Conservation (phyloP, 73 alveolate species). For the Paramecium bursaria region DNA sequence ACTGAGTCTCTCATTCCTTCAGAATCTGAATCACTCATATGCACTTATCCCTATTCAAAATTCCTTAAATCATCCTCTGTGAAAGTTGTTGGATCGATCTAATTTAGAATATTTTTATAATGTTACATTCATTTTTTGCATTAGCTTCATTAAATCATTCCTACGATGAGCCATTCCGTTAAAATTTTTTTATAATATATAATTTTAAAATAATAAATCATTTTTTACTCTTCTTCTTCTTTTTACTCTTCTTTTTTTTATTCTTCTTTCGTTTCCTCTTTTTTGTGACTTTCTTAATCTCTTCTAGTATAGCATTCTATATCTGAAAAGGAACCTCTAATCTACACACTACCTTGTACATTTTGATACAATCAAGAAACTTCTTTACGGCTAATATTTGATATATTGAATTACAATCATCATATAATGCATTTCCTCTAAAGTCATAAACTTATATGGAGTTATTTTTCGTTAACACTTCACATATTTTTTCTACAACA, state of each 20-base stretch:
- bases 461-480: conserved; percentile 63
- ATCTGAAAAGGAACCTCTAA: conserved; percentile 49
- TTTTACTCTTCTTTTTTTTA: conserved; percentile 63
- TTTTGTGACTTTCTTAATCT: conserved; percentile 65
- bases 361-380: conserved; percentile 62
- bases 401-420: conserved; percentile 49
- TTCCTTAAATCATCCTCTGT: conserved; percentile 33
- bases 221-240: conserved; percentile 67
- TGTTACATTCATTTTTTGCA: conserved; percentile 29
- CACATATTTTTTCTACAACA: conserved; percentile 68
- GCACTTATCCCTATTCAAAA: conserved; percentile 29
- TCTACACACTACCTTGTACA: conserved; percentile 65
- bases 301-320: conserved; percentile 61
- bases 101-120: no score
- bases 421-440: conserved; percentile 67
- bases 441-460: conserved; percentile 64
- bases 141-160: not conserved
- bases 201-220: no score
- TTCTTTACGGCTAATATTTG: conserved; percentile 37
- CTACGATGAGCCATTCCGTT: no score
- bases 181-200: no score
- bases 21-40: conserved; percentile 30
- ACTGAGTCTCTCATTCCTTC: conserved; percentile 63
- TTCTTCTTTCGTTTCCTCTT: conserved; percentile 65
- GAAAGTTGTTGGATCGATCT: conserved; percentile 53